Base-by-base conservation (phyloP, 176 grass and related monocot species). In the Eremochloa ophiuroides region DNA sequence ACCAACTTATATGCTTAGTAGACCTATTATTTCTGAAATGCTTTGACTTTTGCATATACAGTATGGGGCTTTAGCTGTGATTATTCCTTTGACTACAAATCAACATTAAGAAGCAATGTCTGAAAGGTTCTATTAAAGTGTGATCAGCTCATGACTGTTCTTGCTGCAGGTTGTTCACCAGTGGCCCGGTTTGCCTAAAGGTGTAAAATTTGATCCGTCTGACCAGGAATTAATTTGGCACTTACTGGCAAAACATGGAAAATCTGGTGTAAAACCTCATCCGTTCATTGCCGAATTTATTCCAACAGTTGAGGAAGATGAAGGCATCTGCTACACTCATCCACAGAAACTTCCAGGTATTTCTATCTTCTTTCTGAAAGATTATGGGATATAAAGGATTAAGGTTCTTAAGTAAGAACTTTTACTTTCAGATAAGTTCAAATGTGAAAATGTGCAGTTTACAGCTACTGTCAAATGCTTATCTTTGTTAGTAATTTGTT, bases 241-340 rank as follows among this genome's bases (percentile, higher is more conserved):
- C 89, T 90, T 98, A 82, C 41, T 90, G 7, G 88, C 88, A 73
- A 98, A 98, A 81, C 81, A 87, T 75, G 83, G 85, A n/a, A 75
- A 76, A 76, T 18, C 17, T 48, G 78, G 82, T 77, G 77, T 30
- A 27, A 77, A 86, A 78, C 73, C 93, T 86, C 96, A 98, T 76
- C 93, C 96, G 61, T 98, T 95, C 82, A 98, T 95, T 14, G 67
- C 80, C 61, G 96, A 98, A 82, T 98, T 98, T 73, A 93, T 98
- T 84, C 96, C 87, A 86, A 98, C 93, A 10, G 93, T 98, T 53
- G 91, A 95, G 74, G 87, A 88, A 82, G 87, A 77, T 40, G 96
- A 98, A 66, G 96, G 96, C 48, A 98, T 98, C 74, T 98, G 96
- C 78, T 98, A 98, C 63, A 91, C 93, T n/a, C 93, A 98, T 88